Conservation (phyloP, 1,284 basidiomycete species). For the Tausonia pullulans region DNA sequence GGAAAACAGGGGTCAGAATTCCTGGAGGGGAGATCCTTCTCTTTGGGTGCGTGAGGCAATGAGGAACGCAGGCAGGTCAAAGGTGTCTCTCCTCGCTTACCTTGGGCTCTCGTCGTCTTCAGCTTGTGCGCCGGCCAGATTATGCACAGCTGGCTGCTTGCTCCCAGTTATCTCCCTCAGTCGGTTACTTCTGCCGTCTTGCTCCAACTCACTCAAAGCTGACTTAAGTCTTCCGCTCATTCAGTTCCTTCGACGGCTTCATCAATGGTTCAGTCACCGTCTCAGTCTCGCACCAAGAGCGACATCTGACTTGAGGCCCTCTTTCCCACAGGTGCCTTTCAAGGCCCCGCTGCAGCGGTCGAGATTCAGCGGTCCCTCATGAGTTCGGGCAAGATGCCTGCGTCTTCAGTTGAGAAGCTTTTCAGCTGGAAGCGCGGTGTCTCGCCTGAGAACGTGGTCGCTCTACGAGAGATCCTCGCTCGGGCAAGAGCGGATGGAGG, state of each 20-base stretch:
- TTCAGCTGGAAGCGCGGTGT: constrained; percentile 21
- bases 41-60: not conserved
- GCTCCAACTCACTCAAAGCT: constrained; percentile 72
- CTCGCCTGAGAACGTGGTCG: constrained; percentile 24
- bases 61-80: not conserved
- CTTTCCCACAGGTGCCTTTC: not conserved
- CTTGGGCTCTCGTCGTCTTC: constrained; percentile 49
- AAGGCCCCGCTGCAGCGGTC: constrained; percentile 5
- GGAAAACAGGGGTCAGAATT: constrained; percentile 46
- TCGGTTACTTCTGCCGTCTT: not conserved
- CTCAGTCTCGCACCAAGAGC: too few species aligned
- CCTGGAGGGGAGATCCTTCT: constrained; percentile 63
- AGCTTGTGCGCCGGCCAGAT: constrained; percentile 78
- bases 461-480: constrained; percentile 25
- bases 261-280: not conserved
- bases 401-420: constrained; percentile 1
- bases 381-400: not conserved
- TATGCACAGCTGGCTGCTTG: constrained; percentile 67
- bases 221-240: constrained; percentile 52
- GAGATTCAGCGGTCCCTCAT: constrained; percentile 8
- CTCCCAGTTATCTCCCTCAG: constrained; percentile 39
- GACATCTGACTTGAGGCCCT: too few species aligned
- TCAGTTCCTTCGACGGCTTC: not conserved
- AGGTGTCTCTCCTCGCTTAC: not conserved
- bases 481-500: constrained; percentile 22